Evolutionary conservation across 345 rosid genomes (phyloP).

Genomic region (Pistacia atlantica): DNA sequence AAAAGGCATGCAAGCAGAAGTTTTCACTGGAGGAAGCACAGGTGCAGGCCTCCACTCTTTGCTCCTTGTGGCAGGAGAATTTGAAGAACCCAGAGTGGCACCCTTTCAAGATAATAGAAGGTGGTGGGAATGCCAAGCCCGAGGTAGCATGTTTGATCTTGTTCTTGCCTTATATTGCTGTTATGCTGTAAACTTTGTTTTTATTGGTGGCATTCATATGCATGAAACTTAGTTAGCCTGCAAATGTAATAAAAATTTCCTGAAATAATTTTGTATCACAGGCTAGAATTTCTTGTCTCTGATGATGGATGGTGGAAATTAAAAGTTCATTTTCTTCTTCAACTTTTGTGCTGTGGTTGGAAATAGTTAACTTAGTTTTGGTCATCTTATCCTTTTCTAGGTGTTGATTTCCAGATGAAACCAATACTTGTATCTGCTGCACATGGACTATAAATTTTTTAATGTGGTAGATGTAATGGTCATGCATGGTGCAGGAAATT

Average conservation of each 20-base stretch:
- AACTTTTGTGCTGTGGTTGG: not conserved
- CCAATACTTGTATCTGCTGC: not conserved
- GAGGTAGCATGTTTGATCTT: constrained; percentile 33
- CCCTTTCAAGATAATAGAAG: constrained; percentile 54
- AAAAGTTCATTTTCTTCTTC: not conserved
- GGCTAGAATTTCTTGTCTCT: not conserved
- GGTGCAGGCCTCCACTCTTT: constrained; percentile 47
- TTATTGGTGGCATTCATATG: not conserved
- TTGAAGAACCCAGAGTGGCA: constrained; percentile 63
- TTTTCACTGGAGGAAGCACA: constrained; percentile 51
- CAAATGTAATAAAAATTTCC: not conserved
- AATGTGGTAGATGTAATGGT: not conserved
- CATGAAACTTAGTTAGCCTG: not conserved
- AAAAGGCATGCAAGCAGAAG: constrained; percentile 51
- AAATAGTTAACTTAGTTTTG: not conserved
- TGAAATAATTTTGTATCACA: not conserved
- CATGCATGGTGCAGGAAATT: constrained; percentile 53
- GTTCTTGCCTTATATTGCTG: not conserved
- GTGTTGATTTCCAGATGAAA: not conserved
- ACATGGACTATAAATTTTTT: not conserved
- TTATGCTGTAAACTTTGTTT: not conserved
- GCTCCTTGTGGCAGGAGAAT: constrained; percentile 75
- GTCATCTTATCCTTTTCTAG: not conserved
- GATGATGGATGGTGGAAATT: not conserved
- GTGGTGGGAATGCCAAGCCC: constrained; percentile 26